Base-by-base conservation (phyloP, 2,329 filamentous ascomycete species). In the Phyllosticta citrichinensis region DNA sequence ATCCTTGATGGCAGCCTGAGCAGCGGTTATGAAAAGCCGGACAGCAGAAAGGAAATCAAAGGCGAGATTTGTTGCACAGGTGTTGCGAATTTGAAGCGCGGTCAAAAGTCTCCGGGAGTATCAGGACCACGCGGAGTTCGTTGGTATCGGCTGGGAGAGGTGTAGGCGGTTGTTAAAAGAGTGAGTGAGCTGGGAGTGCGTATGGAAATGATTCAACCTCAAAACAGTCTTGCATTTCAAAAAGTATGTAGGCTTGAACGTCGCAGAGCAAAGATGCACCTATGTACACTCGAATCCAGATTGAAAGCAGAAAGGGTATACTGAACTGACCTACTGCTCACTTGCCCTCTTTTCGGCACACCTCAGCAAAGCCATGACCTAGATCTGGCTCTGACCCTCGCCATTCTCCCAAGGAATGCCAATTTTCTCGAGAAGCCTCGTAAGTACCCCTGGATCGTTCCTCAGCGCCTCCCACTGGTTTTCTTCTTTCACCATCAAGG, bases 401-500 rank as follows among this genome's bases (percentile, higher is more conserved):
- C 55, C 52, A 17, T 58, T 57, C 3, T 59, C 61, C 61, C 61
- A 57, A 20, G 72, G 72, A 57, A 74, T 68, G 5, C 73, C 72
- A 54, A 73, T 72, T 2, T 67, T 65, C 19, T 64, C 54, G n/a
- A 84, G 69, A 14, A 83, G 71, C 5, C 66, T 65, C 55, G 76
- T 72, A 47, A 84, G 69, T 25, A 73, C 64, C 30, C 73, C 69
- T 17, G 74, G 74, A 30, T 76, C 71, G 5, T 67, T 63, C 33
- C 74, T 71, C 47, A 85, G 66, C 40, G 72, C 64, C 63, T 82
- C 74, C 80, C 80, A 84, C 66, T 83, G 80, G 9, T 73, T 74
- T 65, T 81, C 72, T 6, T 76, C 71, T 68, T 84, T 84, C 20
- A 84, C 82, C 81, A 85, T 82, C 63, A 84, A 69, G 3, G 81